phyloP scores from a whole-genome alignment of 2,329 filamentous ascomycete genomes.

The Aspergillus sp. region DNA sequence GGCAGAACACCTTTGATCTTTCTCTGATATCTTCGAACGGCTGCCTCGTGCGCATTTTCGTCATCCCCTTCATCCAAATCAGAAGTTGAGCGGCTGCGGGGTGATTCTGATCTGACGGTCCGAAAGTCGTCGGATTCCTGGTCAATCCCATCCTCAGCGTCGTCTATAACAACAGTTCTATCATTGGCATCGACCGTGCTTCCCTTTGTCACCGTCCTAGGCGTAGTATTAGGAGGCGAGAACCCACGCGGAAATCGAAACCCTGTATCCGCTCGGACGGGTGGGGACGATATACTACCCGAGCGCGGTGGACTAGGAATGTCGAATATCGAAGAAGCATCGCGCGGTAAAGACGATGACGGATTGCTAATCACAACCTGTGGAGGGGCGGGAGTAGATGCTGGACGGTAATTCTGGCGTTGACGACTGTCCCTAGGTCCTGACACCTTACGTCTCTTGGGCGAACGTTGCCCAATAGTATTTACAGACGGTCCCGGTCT shows the following conservation, averaged over 20 bases:
- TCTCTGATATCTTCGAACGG: constrained; percentile 37
- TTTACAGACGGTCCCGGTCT: constrained; percentile 2
- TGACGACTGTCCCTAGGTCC: constrained; percentile 16
- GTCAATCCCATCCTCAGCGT: constrained; percentile 13
- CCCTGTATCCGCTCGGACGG: constrained; percentile 20
- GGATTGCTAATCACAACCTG: constrained; percentile 29
- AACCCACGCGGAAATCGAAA: constrained; percentile 41
- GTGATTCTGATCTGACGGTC: constrained; percentile 23
- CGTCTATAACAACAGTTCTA: constrained; percentile 12
- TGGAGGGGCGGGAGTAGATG: constrained; percentile 17
- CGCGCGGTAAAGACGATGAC: constrained; percentile 11
- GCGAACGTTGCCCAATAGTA: constrained; percentile 13
- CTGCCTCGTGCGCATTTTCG: constrained; percentile 21
- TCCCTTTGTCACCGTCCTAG: constrained; percentile 23
- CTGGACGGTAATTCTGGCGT: constrained; percentile 9
- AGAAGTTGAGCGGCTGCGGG: constrained; percentile 17
- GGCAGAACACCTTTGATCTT: constrained; percentile 50
- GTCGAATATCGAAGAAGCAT: constrained; percentile 28
- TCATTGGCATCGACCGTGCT: constrained; percentile 20
- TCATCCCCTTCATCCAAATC: constrained; percentile 12
- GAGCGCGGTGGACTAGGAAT: constrained; percentile 44
- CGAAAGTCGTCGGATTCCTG: constrained; percentile 18
- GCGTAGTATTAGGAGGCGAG: constrained; percentile 29
- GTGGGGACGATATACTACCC: constrained; percentile 30
- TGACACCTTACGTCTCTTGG: constrained; percentile 39